A percentile compares a stretch with the other conserved stretches of the same genome.
These are phyloP conservation scores for Leccinum imitatum DNA, from an alignment of 768 basidiomycete species.

Conservation along the genomic window DNA sequence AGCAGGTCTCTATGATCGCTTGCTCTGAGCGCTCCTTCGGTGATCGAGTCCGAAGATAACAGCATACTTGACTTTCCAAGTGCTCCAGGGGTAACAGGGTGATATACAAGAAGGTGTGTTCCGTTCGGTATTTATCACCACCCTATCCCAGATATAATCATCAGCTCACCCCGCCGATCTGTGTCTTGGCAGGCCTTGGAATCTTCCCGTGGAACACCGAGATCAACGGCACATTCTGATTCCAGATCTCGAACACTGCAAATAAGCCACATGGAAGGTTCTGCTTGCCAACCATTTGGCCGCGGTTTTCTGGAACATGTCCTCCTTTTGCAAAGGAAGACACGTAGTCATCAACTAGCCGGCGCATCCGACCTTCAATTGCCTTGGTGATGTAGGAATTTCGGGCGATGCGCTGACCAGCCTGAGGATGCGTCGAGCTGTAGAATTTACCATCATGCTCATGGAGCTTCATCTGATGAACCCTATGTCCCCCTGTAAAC, in stretches of 20 bases:
- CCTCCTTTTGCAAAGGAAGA: not conserved
- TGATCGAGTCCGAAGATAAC: not conserved
- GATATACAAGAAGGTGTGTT: not conserved
- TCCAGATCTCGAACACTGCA: not conserved
- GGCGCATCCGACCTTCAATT: not conserved
- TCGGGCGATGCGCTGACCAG: not conserved
- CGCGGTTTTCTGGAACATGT: not conserved
- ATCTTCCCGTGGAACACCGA: not conserved
- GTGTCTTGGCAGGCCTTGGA: slow-evolving; percentile 2
- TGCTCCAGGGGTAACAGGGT: not conserved
- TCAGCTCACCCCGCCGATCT: not conserved
- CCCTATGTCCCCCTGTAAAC: not conserved
- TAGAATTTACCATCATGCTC: not conserved
- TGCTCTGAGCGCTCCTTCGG: not conserved
- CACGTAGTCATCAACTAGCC: not conserved
- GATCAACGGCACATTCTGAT: not conserved
- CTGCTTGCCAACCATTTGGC: no score
- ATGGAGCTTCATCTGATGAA: not conserved
- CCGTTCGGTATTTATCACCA: not conserved
- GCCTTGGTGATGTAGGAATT: not conserved
- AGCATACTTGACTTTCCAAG: not conserved
- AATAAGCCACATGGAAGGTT: not conserved
- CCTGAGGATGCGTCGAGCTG: not conserved
- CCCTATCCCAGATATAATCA: not conserved
- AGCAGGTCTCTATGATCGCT: fast-evolving